These are phyloP conservation scores for Nannizziopsis barbatae DNA, from an alignment of 2,329 filamentous ascomycete genomes.

Conservation along the genomic window DNA sequence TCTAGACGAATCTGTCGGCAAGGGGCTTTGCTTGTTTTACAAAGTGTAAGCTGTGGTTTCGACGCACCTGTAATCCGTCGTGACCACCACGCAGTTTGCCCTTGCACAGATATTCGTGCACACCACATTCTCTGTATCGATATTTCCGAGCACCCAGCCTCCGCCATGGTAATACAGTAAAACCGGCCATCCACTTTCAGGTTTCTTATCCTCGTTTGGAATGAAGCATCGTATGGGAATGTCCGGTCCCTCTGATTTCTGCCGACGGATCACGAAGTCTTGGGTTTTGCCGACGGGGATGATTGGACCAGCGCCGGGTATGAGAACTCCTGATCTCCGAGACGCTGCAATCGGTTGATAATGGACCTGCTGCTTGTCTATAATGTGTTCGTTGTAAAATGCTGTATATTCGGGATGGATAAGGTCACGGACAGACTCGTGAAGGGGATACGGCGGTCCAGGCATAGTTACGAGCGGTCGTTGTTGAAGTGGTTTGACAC, in stretches of 20 bases:
- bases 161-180: slow-evolving; percentile 49
- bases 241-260: slow-evolving; percentile 39
- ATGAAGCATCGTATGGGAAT: slow-evolving; percentile 43
- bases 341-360: slow-evolving; percentile 44
- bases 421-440: slow-evolving; percentile 37
- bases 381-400: slow-evolving; percentile 44
- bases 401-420: slow-evolving; percentile 42
- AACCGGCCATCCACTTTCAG: slow-evolving; percentile 43
- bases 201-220: slow-evolving; percentile 32
- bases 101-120: slow-evolving; percentile 45
- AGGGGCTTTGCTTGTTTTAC: not conserved
- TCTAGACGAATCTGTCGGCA: slow-evolving; percentile 22
- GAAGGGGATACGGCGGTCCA: slow-evolving; percentile 38
- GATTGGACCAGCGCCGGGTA: slow-evolving; percentile 42
- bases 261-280: slow-evolving; percentile 37
- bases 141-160: slow-evolving; percentile 49
- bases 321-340: slow-evolving; percentile 41
- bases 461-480: slow-evolving; percentile 7
- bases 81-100: slow-evolving; percentile 44
- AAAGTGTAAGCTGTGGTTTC: not conserved
- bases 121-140: slow-evolving; percentile 48
- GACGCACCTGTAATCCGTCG: slow-evolving; percentile 44
- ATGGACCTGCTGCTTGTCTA: slow-evolving; percentile 45
- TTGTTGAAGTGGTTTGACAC: not conserved
- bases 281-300: slow-evolving; percentile 39